These are phyloP conservation scores for Saturnispora serradocipensis DNA, from an alignment of 805 yeast genomes.

Conservation along the genomic window DNA sequence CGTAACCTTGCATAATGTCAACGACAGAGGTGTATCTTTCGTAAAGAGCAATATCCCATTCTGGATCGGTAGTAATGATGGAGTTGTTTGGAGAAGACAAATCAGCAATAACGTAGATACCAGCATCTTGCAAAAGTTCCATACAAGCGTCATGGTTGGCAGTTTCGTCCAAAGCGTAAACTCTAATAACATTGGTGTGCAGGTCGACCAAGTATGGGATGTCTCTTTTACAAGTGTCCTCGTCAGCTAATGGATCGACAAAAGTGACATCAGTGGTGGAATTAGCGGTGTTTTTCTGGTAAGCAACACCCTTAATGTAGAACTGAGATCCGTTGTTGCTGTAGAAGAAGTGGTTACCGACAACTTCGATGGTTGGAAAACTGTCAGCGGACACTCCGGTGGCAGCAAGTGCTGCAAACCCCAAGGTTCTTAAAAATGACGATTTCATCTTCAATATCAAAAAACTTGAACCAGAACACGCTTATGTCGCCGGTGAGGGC, in stretches of 20 bases:
- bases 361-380: slow-evolving; percentile 46
- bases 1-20: slow-evolving; percentile 67
- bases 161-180: slow-evolving; percentile 73
- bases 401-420: slow-evolving; percentile 4
- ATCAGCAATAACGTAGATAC: slow-evolving; percentile 87
- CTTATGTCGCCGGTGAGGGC: neutral
- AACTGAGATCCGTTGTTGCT: slow-evolving; percentile 69
- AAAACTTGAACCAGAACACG: neutral
- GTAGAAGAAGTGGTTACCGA: slow-evolving; percentile 72
- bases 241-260: slow-evolving; percentile 74
- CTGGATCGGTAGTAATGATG: slow-evolving; percentile 67
- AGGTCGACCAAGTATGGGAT: slow-evolving; percentile 64
- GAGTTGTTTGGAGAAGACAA: slow-evolving; percentile 78
- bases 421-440: neutral
- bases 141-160: slow-evolving; percentile 71
- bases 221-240: slow-evolving; percentile 65
- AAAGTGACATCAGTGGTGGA: slow-evolving; percentile 29
- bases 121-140: slow-evolving; percentile 66
- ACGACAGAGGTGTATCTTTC: slow-evolving; percentile 75
- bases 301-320: slow-evolving; percentile 81
- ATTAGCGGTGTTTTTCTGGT: slow-evolving; percentile 61
- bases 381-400: slow-evolving; percentile 18
- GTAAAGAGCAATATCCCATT: slow-evolving; percentile 65
- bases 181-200: slow-evolving; percentile 71
- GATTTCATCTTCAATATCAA: neutral